Evolutionary conservation across 441 rosid genomes (phyloP), one percentile per base, ranked within the genome.

Genomic region (Isatis lusitanica): DNA sequence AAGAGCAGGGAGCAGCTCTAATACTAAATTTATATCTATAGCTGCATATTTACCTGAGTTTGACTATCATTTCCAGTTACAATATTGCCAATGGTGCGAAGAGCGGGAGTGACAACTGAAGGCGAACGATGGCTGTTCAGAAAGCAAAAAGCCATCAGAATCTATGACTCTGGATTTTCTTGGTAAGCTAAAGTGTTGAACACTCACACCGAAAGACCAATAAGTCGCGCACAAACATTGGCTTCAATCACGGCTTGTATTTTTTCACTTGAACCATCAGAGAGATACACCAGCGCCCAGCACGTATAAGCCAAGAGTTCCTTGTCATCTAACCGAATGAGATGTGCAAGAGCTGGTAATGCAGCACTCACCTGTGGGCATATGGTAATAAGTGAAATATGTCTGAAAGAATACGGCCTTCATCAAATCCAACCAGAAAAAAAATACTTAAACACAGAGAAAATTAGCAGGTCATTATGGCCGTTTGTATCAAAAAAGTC

Each of bases 51-150:
- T 75, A 84, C 90, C 83, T 86, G 90, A 72, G 87, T 84, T 73
- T 87, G 91, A 78, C 73, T 73, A 78, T 87, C 91, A 64, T 83
- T 81, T 68, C 91, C 91, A 39, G 87, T 82, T 38, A 87, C 89
- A 63, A 87, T 84, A 75, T 82, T 85, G 40, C 91, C 89, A 81
- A 87, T 83, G 0, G 86, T 78, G 67, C 89, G 91, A 80, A 87
- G 87, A 62, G 89, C 91, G 42, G 88, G 91, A 70, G 77, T 73
- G 68, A 81, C 70, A 70, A 87, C 83, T 33, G 81, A 74, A 56
- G 85, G 85, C 38, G 83, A 87, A 48, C 86, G 86, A 66, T 87
- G 88, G 35, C 91, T 87, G 66, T 51, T 43, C 62, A 52, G 66
- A 46, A 58, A 51, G 50, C 51, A 68, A 74, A 38, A 35, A 57